phyloP scores from a whole-genome alignment of 2,329 filamentous ascomycete genomes.

The Xylariales sp. region DNA sequence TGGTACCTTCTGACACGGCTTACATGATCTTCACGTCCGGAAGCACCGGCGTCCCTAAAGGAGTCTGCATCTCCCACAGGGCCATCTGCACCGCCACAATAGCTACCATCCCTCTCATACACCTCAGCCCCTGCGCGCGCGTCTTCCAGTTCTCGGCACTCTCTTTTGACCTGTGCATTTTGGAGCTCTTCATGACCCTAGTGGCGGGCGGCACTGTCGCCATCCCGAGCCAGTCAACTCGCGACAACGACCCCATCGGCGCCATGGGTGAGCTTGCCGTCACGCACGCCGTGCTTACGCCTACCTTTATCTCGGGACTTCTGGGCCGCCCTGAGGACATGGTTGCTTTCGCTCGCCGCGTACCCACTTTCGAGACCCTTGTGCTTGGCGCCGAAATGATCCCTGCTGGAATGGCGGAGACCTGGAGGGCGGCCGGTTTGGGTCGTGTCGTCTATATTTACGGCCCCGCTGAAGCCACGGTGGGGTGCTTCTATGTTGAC shows the following conservation, averaged over 20 bases:
- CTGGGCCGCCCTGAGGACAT: too few relatives aligned
- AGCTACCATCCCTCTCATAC: not conserved
- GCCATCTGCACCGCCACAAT: constrained; percentile 57
- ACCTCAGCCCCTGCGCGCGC: too few relatives aligned
- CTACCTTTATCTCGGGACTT: not conserved
- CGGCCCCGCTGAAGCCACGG: too few relatives aligned
- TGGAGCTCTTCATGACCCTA: not conserved
- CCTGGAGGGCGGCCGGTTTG: too few relatives aligned
- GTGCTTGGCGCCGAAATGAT: not conserved
- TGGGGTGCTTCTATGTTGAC: too few relatives aligned
- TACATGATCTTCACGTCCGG: constrained; percentile 86
- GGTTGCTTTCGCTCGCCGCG: too few relatives aligned
- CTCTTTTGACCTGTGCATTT: not conserved
- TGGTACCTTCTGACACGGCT: constrained; percentile 48
- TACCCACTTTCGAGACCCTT: not conserved
- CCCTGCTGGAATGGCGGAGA: not conserved
- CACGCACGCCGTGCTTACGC: not conserved
- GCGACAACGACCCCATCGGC: not conserved
- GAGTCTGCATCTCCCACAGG: constrained; percentile 70
- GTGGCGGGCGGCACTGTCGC: not conserved
- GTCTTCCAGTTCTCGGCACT: not conserved
- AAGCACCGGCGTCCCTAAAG: constrained; percentile 76
- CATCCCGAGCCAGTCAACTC: not conserved
- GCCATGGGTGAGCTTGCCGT: not conserved
- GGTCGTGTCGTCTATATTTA: too few relatives aligned